Percentiles rank a stretch among this genome's conserved stretches.
These are phyloP conservation scores for Pochonia chlamydosporia DNA, from an alignment of 2,329 filamentous ascomycete species.

Conservation along the genomic window DNA sequence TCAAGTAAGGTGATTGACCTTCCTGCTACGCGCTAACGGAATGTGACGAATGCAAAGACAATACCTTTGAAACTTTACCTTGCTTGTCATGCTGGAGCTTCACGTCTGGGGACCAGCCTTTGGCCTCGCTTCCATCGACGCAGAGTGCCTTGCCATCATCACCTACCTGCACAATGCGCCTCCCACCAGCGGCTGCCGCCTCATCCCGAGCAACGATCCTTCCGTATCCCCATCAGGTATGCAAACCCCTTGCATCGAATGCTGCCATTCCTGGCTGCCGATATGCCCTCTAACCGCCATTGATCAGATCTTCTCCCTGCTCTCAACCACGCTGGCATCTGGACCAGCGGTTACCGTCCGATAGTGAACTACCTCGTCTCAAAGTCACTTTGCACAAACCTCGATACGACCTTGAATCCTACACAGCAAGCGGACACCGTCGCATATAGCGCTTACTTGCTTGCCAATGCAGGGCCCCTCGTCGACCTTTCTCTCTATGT, in stretches of 20 bases:
- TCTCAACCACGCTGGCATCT: slow-evolving; percentile 44
- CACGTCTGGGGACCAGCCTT: slow-evolving; percentile 91
- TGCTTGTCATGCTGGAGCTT: slow-evolving; percentile 48
- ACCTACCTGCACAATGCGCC: slow-evolving; percentile 66
- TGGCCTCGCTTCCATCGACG: slow-evolving; percentile 80
- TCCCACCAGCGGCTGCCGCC: slow-evolving; percentile 55
- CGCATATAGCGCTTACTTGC: slow-evolving; percentile 63
- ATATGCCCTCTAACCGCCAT: slow-evolving; percentile 13
- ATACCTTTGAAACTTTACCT: background rate
- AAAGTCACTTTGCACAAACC: slow-evolving; percentile 25
- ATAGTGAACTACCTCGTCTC: slow-evolving; percentile 53
- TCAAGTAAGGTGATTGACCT: background rate
- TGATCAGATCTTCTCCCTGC: slow-evolving; percentile 48
- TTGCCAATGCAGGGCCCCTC: slow-evolving; percentile 68
- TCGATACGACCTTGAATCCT: slow-evolving; percentile 34
- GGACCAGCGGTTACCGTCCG: slow-evolving; percentile 54
- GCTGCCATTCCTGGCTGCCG: background rate
- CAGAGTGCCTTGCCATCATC: slow-evolving; percentile 81
- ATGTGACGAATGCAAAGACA: background rate
- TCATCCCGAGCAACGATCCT: slow-evolving; percentile 69
- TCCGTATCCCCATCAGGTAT: slow-evolving; percentile 65
- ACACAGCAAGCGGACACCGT: slow-evolving; percentile 39
- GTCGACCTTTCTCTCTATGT: slow-evolving; percentile 86
- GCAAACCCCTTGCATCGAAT: slow-evolving; percentile 17
- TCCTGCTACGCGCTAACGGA: background rate